These are phyloP conservation scores for Ophiognomonia clavigignenti-juglandacearum DNA, from an alignment of 2,329 filamentous ascomycete genomes.

Conservation along the genomic window DNA sequence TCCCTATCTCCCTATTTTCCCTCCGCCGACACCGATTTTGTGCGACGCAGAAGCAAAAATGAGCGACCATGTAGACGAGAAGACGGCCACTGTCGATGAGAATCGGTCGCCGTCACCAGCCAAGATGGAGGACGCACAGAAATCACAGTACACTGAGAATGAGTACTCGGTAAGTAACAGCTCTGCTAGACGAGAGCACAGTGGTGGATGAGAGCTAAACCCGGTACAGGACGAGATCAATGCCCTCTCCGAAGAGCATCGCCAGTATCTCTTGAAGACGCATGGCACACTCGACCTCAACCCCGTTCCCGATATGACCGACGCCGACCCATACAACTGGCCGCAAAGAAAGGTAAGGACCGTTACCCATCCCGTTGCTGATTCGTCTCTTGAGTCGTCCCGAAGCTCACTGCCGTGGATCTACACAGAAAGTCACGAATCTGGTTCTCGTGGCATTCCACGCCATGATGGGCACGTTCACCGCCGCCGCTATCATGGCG, in stretches of 20 bases:
- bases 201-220: neutral
- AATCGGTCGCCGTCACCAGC: slow-evolving; percentile 5
- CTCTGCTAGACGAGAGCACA: too few relatives aligned
- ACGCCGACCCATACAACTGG: slow-evolving; percentile 54
- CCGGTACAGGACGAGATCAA: slow-evolving; percentile 2
- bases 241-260: slow-evolving; percentile 36
- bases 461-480: slow-evolving; percentile 31
- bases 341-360: slow-evolving; percentile 39
- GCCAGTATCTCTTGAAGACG: slow-evolving; percentile 43
- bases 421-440: slow-evolving; percentile 43
- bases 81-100: neutral
- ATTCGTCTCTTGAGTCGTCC: too few relatives aligned
- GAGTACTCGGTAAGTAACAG: slow-evolving; percentile 4
- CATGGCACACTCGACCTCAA: slow-evolving; percentile 52
- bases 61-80: slow-evolving; percentile 3
- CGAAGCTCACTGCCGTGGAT: neutral
- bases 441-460: slow-evolving; percentile 51
- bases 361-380: neutral
- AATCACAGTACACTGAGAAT: neutral
- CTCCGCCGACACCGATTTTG: neutral
- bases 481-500: slow-evolving; percentile 39
- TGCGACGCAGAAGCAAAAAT: slow-evolving; percentile 3
- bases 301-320: slow-evolving; percentile 43
- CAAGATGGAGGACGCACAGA: slow-evolving; percentile 9
- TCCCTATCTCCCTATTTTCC: neutral